Conservation (phyloP, 768 basidiomycete genomes). For the Leccinum fibrillosum region DNA sequence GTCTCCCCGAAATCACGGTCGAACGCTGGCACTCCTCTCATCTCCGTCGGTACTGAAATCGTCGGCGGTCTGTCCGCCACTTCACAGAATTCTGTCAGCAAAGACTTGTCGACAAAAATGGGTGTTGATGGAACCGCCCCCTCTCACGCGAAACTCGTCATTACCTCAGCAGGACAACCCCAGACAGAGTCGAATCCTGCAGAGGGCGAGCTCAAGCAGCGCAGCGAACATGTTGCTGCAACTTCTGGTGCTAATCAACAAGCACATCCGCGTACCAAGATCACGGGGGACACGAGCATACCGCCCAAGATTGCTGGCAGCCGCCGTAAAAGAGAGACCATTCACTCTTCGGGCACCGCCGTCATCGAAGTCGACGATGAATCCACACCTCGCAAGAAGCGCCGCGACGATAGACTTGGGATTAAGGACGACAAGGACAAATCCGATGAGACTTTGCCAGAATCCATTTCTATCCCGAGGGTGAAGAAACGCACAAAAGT, state of each 20-base stretch:
- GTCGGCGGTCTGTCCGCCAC: not conserved
- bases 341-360: slow-evolving; percentile 1
- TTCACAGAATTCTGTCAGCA: not conserved
- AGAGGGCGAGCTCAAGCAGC: not conserved
- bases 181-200: not conserved
- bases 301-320: slow-evolving; percentile 19
- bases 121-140: not conserved
- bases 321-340: slow-evolving; percentile 27
- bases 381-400: slow-evolving; percentile 19
- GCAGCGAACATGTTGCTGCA: not conserved
- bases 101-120: not conserved
- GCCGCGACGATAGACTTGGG: slow-evolving; percentile 6
- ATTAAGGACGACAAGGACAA: not conserved
- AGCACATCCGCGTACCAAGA: not conserved
- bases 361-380: slow-evolving; percentile 14
- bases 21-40: slow-evolving; percentile 1
- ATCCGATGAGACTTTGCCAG: not conserved
- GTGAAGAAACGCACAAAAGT: slow-evolving; percentile 35
- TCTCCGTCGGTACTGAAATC: not conserved
- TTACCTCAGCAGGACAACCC: not conserved
- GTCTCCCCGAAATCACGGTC: slow-evolving; percentile 5
- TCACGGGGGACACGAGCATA: not conserved
- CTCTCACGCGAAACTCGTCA: not conserved
- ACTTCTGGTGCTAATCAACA: not conserved
- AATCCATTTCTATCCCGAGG: slow-evolving; percentile 3